Conservation (phyloP, 2,329 filamentous ascomycete species). For the Hypocreales sp. region DNA sequence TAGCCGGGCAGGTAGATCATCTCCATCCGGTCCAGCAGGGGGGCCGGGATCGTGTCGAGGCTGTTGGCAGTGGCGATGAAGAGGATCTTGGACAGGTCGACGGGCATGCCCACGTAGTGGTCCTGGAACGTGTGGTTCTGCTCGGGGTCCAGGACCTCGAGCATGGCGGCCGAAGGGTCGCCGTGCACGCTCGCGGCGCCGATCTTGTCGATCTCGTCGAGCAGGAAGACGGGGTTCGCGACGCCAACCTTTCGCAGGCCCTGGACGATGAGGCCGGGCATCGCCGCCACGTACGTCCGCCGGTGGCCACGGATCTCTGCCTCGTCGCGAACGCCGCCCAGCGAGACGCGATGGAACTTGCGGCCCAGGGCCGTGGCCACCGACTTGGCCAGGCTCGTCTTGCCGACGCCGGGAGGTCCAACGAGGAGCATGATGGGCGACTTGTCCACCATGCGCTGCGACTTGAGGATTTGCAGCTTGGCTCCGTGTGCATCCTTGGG, state of each 20-base stretch:
- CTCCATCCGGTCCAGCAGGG: constrained; percentile 92
- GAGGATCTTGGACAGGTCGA: constrained; percentile 89
- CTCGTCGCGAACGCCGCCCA: constrained; percentile 90
- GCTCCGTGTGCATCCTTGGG: constrained; percentile 30
- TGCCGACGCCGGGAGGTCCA: constrained; percentile 86
- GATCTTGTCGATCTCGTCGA: constrained; percentile 97
- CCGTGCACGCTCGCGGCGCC: constrained; percentile 84
- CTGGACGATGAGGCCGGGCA: constrained; percentile 90
- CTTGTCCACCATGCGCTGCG: constrained; percentile 80
- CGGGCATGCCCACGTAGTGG: constrained; percentile 90
- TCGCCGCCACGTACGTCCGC: constrained; percentile 94
- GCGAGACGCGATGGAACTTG: constrained; percentile 93
- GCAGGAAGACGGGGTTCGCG: constrained; percentile 83
- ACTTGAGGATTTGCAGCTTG: constrained; percentile 61
- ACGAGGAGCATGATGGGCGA: constrained; percentile 89
- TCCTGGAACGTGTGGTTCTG: constrained; percentile 93
- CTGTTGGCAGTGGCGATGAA: constrained; percentile 97
- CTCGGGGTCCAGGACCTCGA: constrained; percentile 93
- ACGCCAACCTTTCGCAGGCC: constrained; percentile 92
- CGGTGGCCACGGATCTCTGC: constrained; percentile 93
- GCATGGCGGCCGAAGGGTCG: constrained; percentile 92
- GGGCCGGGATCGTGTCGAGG: constrained; percentile 87
- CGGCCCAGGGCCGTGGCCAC: constrained; percentile 82
- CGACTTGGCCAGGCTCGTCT: constrained; percentile 88
- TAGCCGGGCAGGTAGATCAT: constrained; percentile 88